Base-by-base conservation (phyloP, 176 grass and related monocot genomes). In the Thalia dealbata region DNA sequence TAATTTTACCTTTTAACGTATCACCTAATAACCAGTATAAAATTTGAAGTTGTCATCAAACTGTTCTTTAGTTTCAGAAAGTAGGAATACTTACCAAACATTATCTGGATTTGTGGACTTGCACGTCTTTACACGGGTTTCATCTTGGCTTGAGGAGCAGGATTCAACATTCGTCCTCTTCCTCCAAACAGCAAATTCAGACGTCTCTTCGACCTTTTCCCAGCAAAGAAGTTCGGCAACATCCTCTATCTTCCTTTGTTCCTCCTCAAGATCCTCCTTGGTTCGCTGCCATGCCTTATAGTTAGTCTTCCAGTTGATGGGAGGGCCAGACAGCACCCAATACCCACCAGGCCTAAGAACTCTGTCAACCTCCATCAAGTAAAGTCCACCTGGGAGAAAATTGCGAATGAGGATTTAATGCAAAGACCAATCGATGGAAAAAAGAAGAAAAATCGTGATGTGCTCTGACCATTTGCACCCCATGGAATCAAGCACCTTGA, bases 401-500 rank as follows among this genome's bases (percentile, higher is more conserved):
- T 29, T 67, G 42, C 22, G 62, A 64, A 64, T 46, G 35, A 69
- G 4, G 64, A 73, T 70, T 70, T 29, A 19, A 64, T 74, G 62
- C 10, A 86, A 24, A 66, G 56, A 67, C 52, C 71, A 84, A 59
- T 79, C 18, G 3, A 58, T n/a, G 3, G 19, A 58, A 81, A 81
- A 16, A 18, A 29, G 28, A 65, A 54, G 21, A 56, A 78, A 52
- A 0, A 24, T 22, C 22, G 27, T 32, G 10, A 64, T 32, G 13
- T 10, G 65, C 35, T 68, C 80, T 84, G 73, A 96, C 86, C 89
- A 84, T 88, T 92, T 71, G 16, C 80, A 66, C 69, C 81, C 93
- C 93, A 97, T 43, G 81, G 93, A 81, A 97, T 88, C 69, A 97
- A 83, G 78, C 93, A 97, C 41, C 93, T 86, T 22, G 93, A 97